Percentiles rank a stretch among this genome's conserved stretches.
Evolutionary conservation across 1,284 basidiomycete species (phyloP).

Genomic region (Ustilago cynodontis): DNA sequence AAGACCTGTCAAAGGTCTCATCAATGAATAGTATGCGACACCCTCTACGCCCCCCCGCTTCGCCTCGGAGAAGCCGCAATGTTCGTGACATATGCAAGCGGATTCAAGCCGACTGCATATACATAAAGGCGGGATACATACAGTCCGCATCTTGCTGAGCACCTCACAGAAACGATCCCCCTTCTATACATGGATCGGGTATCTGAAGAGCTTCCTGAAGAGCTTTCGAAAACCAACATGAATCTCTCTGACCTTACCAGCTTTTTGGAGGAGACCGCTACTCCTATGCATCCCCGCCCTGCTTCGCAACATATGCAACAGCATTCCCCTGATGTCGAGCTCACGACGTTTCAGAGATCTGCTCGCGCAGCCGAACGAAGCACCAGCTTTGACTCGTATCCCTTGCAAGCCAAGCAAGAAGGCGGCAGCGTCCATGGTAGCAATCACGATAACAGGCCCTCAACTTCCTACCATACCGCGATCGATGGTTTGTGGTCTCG

Average conservation of each 20-base stretch:
- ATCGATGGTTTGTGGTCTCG: not conserved
- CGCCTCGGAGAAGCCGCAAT: not conserved
- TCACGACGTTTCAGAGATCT: not conserved
- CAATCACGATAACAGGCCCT: not conserved
- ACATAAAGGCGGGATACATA: not conserved
- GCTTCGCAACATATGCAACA: not conserved
- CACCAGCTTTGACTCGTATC: not conserved
- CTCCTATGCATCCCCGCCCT: not conserved
- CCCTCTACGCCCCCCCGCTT: not conserved
- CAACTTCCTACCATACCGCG: not conserved
- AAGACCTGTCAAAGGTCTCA: constrained; percentile 1
- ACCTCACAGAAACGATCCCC: not conserved
- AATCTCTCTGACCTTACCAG: not conserved
- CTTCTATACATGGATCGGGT: not conserved
- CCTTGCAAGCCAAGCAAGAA: constrained; percentile 2
- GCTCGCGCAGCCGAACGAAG: not conserved
- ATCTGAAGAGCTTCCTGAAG: too few relatives aligned
- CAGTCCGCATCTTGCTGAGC: not conserved
- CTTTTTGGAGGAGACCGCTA: not conserved
- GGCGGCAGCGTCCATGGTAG: not conserved
- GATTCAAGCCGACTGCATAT: not conserved
- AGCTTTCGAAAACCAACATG: not conserved
- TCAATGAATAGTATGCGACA: not conserved
- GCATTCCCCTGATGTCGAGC: not conserved
- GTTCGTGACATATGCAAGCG: not conserved